Percentiles rank a stretch among this genome's conserved stretches.
phyloP scores from a whole-genome alignment of 2,329 filamentous ascomycete genomes.

The Apiospora marii region DNA sequence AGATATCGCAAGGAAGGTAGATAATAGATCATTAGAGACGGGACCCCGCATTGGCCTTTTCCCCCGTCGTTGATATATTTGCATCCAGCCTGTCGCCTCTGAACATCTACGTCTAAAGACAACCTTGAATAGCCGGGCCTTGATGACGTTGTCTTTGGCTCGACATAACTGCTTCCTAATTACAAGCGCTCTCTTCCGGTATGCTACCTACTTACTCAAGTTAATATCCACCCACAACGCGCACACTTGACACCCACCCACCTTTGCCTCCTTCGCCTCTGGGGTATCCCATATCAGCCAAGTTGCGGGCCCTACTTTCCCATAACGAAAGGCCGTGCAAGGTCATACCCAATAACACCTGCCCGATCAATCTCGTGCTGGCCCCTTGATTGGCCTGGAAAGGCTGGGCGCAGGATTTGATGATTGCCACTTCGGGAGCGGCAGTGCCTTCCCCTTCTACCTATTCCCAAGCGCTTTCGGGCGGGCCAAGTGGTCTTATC shows the following conservation, averaged over 20 bases:
- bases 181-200: not conserved
- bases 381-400: slow-evolving; percentile 3
- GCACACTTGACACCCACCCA: not conserved
- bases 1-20: not conserved
- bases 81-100: not conserved
- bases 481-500: slow-evolving; percentile 11
- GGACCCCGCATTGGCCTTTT: not conserved
- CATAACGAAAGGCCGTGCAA: not conserved
- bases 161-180: not conserved
- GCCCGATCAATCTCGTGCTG: slow-evolving; percentile 1
- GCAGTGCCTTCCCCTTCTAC: not conserved
- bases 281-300: slow-evolving; percentile 3
- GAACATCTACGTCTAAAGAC: not conserved
- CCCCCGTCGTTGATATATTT: not conserved
- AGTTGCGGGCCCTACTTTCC: not conserved
- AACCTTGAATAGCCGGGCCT: not conserved
- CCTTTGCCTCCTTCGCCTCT: slow-evolving; percentile 2
- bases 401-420: not conserved
- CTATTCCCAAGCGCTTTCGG: not conserved
- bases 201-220: not conserved
- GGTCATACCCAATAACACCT: slow-evolving; percentile 1
- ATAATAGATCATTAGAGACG: not conserved
- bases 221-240: slow-evolving; percentile 2
- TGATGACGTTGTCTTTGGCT: slow-evolving; percentile 1
- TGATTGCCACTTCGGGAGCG: not conserved